Evolutionary conservation across 176 grass and related monocot species (phyloP), one percentile per base, ranked within the genome.

Genomic region (Avena atlantica): DNA sequence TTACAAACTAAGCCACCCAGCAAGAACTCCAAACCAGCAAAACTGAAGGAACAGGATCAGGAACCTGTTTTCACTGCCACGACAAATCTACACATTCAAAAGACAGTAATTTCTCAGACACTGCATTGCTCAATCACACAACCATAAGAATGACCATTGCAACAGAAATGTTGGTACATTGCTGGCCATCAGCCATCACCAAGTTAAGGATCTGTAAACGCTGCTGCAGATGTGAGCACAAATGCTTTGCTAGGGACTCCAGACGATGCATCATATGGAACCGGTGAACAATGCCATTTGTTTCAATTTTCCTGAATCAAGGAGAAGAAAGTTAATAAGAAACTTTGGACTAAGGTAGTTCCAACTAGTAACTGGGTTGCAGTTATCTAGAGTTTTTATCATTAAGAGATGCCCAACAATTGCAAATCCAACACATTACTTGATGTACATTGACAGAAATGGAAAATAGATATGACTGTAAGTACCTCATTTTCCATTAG

Each of bases 271-370:
- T 4, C 21, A 24, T 3, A 63, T 63, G 21, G 60, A 24, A 63
- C 23, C 11, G 21, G 60, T 63, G 64, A 68, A 36, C 14, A 16
- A 34, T 67, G 27, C 5, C 64, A 34, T 36, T 8, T 68, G 14
- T 68, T 36, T 68, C 64, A 68, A 8, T 17, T 68, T 68, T 68
- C 64, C 25, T 68, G 27, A 68, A 36, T 68, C 64, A 17, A 68
- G 14, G 29, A 68, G 64, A 36, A 34, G 13, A 68, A 31, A 16
- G 64, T 17, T 34, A 68, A 36, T 67, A 34, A 36, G 27, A 17
- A 68, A 13, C 64, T 68, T 36, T 16, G 29, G 64, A 68, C 64
- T 17, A 68, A 36, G 27, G 13, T 36, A 65, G 23, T 27, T 62
- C 23, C 23, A 55, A 55, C 15, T 55, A 55, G 52, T 59, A 9